A percentile compares a stretch with the other conserved stretches of the same genome.
phyloP scores from a whole-genome alignment of 352 stramenopile species.

The Thraustotheca clavata region DNA sequence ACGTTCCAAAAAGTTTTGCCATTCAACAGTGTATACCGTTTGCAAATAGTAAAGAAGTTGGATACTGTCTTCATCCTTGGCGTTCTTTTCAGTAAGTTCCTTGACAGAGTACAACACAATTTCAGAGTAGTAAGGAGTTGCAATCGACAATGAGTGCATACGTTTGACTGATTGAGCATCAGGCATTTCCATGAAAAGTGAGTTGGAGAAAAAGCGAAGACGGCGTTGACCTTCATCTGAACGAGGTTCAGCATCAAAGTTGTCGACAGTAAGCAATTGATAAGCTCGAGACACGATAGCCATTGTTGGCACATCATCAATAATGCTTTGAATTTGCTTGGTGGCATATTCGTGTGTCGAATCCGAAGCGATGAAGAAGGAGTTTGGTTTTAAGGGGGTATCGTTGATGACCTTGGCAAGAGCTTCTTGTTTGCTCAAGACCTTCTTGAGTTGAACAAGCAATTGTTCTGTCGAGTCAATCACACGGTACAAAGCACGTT shows the following conservation, averaged over 20 bases:
- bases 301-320: constrained; percentile 69
- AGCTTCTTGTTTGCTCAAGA: constrained; percentile 74
- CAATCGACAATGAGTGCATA: constrained; percentile 74
- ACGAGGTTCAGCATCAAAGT: constrained; percentile 79
- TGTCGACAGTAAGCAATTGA: constrained; percentile 78
- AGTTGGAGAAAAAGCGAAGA: constrained; percentile 83
- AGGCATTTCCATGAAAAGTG: constrained; percentile 86
- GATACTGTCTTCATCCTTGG: constrained; percentile 85
- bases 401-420: constrained; percentile 73
- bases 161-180: constrained; percentile 76
- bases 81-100: constrained; percentile 43
- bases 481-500: constrained; percentile 70
- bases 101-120: constrained; percentile 87
- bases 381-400: constrained; percentile 74
- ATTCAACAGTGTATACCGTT: constrained; percentile 84
- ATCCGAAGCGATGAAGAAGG: constrained; percentile 74
- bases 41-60: constrained; percentile 95
- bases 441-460: constrained; percentile 75
- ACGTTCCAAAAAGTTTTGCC: constrained; percentile 73
- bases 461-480: constrained; percentile 75
- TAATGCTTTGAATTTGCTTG: constrained; percentile 57
- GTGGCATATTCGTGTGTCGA: constrained; percentile 75
- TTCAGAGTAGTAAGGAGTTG: constrained; percentile 85
- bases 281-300: constrained; percentile 80
- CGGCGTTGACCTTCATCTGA: constrained; percentile 79